phyloP scores from a whole-genome alignment of 1,284 basidiomycete species.

The Earliella scabrosa region DNA sequence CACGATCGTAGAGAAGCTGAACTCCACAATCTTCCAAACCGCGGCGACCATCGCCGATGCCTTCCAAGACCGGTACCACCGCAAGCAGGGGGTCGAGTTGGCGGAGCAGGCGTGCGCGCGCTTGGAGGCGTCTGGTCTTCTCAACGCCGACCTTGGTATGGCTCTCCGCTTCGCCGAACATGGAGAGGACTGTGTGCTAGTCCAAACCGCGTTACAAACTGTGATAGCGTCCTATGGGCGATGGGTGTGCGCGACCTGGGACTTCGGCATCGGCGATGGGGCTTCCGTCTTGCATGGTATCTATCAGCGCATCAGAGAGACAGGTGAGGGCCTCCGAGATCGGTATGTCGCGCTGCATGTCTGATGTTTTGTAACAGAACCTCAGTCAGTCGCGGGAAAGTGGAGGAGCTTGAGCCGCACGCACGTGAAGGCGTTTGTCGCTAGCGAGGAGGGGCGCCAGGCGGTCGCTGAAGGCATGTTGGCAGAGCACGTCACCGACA shows the following conservation, averaged over 20 bases:
- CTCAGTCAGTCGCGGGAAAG: slow-evolving; percentile 52
- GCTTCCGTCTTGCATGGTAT: too few relatives aligned
- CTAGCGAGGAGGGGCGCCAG: slow-evolving; percentile 34
- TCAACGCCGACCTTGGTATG: too few relatives aligned
- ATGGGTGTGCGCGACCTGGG: too few relatives aligned
- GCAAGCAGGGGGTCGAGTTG: background rate
- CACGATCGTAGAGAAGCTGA: slow-evolving; percentile 22
- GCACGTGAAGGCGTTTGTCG: slow-evolving; percentile 41
- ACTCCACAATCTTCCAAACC: slow-evolving; percentile 29
- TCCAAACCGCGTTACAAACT: too few relatives aligned
- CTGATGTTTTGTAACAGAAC: slow-evolving; percentile 37
- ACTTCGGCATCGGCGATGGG: too few relatives aligned
- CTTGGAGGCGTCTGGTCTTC: too few relatives aligned
- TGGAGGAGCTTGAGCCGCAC: slow-evolving; percentile 57
- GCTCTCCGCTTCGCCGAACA: too few relatives aligned
- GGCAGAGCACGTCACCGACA: slow-evolving; percentile 39
- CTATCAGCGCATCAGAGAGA: too few relatives aligned
- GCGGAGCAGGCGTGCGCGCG: background rate
- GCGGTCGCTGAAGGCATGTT: slow-evolving; percentile 37
- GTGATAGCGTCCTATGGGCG: too few relatives aligned
- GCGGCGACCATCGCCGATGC: slow-evolving; percentile 23
- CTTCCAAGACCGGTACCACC: slow-evolving; percentile 2
- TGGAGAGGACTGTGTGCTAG: too few relatives aligned
- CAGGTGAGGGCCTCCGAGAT: too few relatives aligned
- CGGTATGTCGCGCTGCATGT: too few relatives aligned